Base-by-base conservation (phyloP, 2,329 filamentous ascomycete genomes). In the Cadophora sp. region DNA sequence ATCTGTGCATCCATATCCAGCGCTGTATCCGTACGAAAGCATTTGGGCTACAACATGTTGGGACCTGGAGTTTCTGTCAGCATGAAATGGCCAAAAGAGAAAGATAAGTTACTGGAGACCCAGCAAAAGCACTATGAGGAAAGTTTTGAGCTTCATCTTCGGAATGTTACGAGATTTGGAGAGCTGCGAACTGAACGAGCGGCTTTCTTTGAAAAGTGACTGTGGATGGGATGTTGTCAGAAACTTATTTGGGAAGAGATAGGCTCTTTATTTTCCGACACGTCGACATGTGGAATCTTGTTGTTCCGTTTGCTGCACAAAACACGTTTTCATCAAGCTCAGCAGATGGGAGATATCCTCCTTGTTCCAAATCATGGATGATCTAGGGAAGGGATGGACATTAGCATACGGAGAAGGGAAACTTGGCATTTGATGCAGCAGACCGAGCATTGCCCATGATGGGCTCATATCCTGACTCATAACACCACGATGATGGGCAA, bases 1-100 rank as follows among this genome's bases (percentile, higher is more conserved):
- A 12, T 65, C 56, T 26, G 64, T 61, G 16, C 55, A 60, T 24
- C 43, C 64, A 31, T 43, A 65, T 29, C 55, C 50, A 48, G 22
- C n/a, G 14, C 3, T 48, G 43, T 48, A 61, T n/a, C 4, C 55
- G n/a, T 40, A 58, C 7, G 31, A 58, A n/a, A 22, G n/a, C n/a
- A n/a, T 19, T 37, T 58, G 29, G 19, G 29, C 31, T 4, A 14
- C 62, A 5, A 59, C 51, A 9, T 50, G 34, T 4, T 59, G 51
- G 26, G 62, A 19, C 31, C 62, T 65, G 26, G 26, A 48, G 14
- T 31, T 4, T 1, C 11, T 37, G 27, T 65, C 12, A 65, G 51
- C 26, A 34, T 19, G n/a, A 3, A 29, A 9, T 11, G 12, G 34
- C 48, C 53, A 34, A 22, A 4, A 12, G 7, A 37, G 34, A 4